These are phyloP conservation scores for Auricularia sp. DNA, from an alignment of 768 basidiomycete species.

Conservation along the genomic window DNA sequence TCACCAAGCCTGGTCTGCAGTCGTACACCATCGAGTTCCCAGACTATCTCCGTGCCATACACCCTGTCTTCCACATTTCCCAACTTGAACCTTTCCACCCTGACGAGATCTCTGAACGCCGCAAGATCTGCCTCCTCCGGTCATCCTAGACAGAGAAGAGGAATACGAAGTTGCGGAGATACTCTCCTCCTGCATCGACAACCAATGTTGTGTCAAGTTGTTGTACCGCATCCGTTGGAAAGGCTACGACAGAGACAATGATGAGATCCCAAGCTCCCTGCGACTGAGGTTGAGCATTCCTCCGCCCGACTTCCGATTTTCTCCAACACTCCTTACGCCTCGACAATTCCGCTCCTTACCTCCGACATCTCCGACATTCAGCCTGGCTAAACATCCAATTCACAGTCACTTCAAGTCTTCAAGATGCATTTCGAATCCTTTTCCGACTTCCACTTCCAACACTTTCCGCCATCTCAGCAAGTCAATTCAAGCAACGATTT, in stretches of 20 bases:
- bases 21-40: slow-evolving; percentile 16
- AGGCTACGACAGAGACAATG: background rate
- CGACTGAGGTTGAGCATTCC: background rate
- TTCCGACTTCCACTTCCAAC: too few species aligned
- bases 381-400: too few species aligned
- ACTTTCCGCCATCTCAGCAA: too few species aligned
- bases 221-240: background rate
- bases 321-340: too few species aligned
- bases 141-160: slow-evolving; percentile 7
- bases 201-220: background rate
- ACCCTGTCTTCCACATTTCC: slow-evolving; percentile 14
- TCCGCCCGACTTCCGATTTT: too few species aligned
- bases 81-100: background rate
- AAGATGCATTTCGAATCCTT: too few species aligned
- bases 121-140: slow-evolving; percentile 5
- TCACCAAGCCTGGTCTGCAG: slow-evolving; percentile 10
- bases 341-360: too few species aligned
- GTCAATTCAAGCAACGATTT: too few species aligned
- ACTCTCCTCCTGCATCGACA: slow-evolving; percentile 10
- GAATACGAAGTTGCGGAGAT: slow-evolving; percentile 11
- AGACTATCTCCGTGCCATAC: slow-evolving; percentile 10
- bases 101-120: background rate
- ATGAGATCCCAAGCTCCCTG: background rate
- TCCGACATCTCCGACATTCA: too few species aligned
- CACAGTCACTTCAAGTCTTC: too few species aligned